A percentile compares a stretch with the other conserved stretches of the same genome.
These are phyloP conservation scores for Rhodofomes roseus DNA, from an alignment of 1,284 basidiomycete species.

Conservation along the genomic window DNA sequence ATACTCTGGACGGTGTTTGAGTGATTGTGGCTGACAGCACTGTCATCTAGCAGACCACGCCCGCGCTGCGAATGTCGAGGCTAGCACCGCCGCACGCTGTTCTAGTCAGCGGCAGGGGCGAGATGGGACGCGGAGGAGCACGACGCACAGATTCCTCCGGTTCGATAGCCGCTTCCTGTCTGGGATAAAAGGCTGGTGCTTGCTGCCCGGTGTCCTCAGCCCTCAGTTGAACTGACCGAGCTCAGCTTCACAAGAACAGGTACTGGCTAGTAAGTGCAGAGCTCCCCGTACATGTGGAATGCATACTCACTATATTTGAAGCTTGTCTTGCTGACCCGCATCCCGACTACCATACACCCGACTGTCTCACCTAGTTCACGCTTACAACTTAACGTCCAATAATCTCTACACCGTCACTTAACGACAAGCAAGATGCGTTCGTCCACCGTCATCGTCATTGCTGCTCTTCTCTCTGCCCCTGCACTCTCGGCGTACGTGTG, in stretches of 20 bases:
- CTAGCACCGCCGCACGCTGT: not conserved
- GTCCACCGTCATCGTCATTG: slow-evolving; percentile 1
- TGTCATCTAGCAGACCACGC: not conserved
- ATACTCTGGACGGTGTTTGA: not conserved
- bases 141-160: not conserved
- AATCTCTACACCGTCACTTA: not conserved
- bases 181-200: not conserved
- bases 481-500: not conserved
- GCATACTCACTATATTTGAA: not conserved
- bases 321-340: slow-evolving; percentile 1
- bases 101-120: not conserved
- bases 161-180: not conserved
- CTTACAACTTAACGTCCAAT: not conserved
- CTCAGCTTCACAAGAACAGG: not conserved
- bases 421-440: slow-evolving; percentile 1
- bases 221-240: slow-evolving; percentile 4
- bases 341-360: not conserved
- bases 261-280: slow-evolving; percentile 4
- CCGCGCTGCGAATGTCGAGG: not conserved
- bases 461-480: slow-evolving; percentile 1
- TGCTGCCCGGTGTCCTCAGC: not conserved
- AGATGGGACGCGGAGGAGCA: not conserved
- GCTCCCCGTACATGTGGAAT: not conserved
- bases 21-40: not conserved
- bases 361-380: not conserved